A percentile compares a stretch with the other conserved stretches of the same genome.
Evolutionary conservation across 441 rosid species (phyloP).

Genomic region (Rhodomyrtus psidioides): DNA sequence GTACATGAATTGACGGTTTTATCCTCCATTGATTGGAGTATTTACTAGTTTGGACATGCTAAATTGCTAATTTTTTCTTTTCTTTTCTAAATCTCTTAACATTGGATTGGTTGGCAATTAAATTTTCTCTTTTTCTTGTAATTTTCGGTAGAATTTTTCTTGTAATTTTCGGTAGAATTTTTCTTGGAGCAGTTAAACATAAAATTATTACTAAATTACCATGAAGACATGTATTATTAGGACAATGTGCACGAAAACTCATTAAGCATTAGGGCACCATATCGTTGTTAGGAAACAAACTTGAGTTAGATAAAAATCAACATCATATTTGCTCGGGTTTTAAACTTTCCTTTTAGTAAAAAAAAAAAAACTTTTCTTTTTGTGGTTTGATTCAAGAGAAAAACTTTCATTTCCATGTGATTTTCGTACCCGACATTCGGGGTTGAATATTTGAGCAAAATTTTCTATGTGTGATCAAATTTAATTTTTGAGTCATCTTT

Average conservation of each 20-base stretch:
- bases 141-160: background rate
- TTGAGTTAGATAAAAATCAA: background rate
- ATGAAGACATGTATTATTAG: background rate
- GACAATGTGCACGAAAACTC: too few species aligned
- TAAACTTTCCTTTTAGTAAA: background rate
- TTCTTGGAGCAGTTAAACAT: background rate
- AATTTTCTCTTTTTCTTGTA: background rate
- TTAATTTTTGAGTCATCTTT: background rate
- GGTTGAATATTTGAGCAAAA: background rate
- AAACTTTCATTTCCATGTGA: background rate
- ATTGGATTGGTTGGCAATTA: background rate
- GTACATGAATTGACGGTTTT: background rate
- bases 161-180: background rate
- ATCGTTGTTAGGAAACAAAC: background rate
- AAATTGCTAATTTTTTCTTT: background rate
- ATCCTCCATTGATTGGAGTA: background rate
- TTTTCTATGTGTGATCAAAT: background rate
- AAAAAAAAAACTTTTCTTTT: background rate
- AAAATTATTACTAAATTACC: background rate
- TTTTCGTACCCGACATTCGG: background rate
- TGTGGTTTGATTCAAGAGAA: background rate
- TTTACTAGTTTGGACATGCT: background rate
- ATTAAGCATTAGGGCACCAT: too few species aligned
- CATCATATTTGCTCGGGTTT: background rate
- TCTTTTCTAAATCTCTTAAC: background rate